Base-by-base conservation (phyloP, 1,284 basidiomycete genomes). In the Phylloboletellus chloephorus region DNA sequence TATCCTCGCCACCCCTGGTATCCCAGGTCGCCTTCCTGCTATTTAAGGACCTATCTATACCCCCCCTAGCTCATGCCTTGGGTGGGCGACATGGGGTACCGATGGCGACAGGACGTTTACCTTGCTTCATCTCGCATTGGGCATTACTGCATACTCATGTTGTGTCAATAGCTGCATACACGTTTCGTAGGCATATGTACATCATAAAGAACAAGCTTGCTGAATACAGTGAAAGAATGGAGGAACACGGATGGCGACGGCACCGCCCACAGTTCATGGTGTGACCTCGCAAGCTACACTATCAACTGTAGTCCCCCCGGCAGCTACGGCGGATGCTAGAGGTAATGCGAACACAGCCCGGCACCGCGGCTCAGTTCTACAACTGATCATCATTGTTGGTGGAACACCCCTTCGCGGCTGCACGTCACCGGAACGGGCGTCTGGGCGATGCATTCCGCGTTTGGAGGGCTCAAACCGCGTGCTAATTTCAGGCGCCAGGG, bases 41-140 rank as follows among this genome's bases (percentile, higher is more conserved):
- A 63, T 64, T 64, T 61, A 62, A 47, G 50, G 54, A 58, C 48
- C 15, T 57, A 63, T 61, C 46, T 63, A 65, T 64, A 64, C 61
- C 59, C 56, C 26, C 1, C 42, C 28, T 25, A 3, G 32, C 32
- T 40, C 32, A 22, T 40, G 43, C 43, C 39, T 45, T 43, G 34
- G 47, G 59, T 53, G 40, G 57, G 49, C 44, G 49, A 50, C 48
- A 41, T 49, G 60, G 52, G 46, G 46, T 52, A 33, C 31, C 5
- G 41, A 37, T 39, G 44, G 47, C 41, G 50, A 52, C 24, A 22
- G 47, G 60, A 43, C 39, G 21, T 25, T 19, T 25, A 8, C 13
- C 26, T 29, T 65, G 61, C 58, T 63, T 62, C 61, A 61, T 65
- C 28, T 62, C 47, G 30, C 61, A 61, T 50, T 47, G 52, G 47